Percentiles rank a stretch among this genome's conserved stretches.
phyloP scores from a whole-genome alignment of 768 basidiomycete genomes.

The Leccinum olivaceopallidum region DNA sequence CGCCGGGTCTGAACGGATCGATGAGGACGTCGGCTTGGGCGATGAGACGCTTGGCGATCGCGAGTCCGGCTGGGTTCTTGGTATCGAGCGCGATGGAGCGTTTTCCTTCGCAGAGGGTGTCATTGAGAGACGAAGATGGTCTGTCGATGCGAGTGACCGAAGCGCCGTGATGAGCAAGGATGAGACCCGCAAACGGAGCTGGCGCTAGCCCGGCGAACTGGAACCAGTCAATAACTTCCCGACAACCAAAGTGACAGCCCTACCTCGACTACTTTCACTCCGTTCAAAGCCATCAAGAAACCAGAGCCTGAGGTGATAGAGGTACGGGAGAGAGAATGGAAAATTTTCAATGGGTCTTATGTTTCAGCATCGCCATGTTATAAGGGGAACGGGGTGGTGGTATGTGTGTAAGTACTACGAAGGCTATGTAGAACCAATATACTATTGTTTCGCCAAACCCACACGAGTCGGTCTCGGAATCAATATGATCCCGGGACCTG shows the following conservation, averaged over 20 bases:
- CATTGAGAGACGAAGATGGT: slow-evolving; percentile 42
- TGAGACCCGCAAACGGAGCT: slow-evolving; percentile 74
- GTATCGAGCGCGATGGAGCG: slow-evolving; percentile 72
- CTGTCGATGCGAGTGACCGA: slow-evolving; percentile 75
- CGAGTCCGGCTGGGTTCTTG: slow-evolving; percentile 59
- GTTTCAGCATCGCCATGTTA: slow-evolving; percentile 15
- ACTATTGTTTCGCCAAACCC: slow-evolving; percentile 3
- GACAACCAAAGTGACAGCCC: background rate
- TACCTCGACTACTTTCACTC: slow-evolving; percentile 54
- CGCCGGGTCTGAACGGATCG: slow-evolving; percentile 83
- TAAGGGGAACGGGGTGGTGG: background rate
- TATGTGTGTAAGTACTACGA: background rate
- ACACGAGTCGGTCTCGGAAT: background rate
- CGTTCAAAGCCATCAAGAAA: slow-evolving; percentile 45
- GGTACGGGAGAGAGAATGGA: background rate
- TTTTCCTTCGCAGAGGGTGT: slow-evolving; percentile 70
- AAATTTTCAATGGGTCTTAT: background rate
- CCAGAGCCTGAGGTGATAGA: background rate
- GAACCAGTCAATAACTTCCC: background rate
- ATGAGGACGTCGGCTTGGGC: slow-evolving; percentile 74
- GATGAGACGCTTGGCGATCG: slow-evolving; percentile 57
- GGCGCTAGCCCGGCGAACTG: slow-evolving; percentile 85
- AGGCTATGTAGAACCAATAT: background rate
- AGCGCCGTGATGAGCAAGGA: slow-evolving; percentile 81
- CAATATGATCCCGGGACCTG: background rate